Conservation (phyloP, 805 yeast genomes). For the Myxozyma melibiosi region DNA sequence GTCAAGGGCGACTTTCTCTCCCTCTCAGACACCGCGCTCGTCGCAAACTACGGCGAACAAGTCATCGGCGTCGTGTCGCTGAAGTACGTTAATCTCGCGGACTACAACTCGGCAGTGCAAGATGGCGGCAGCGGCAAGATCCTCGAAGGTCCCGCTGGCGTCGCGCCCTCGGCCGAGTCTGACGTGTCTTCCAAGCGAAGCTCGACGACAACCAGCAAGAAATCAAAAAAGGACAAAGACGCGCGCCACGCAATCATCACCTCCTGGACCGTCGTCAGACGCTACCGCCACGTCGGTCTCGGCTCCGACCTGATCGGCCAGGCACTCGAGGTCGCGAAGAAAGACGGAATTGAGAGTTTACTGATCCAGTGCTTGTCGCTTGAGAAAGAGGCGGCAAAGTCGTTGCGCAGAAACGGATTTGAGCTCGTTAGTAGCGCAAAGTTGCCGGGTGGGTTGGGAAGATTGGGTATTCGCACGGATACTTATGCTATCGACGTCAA, state of each 20-base stretch:
- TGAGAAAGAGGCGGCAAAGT: slow-evolving; percentile 19
- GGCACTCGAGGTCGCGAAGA: slow-evolving; percentile 18
- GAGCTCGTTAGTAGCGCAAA: slow-evolving; percentile 8
- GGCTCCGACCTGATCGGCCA: slow-evolving; percentile 30
- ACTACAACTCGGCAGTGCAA: slow-evolving; percentile 7
- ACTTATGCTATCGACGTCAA: slow-evolving; percentile 21
- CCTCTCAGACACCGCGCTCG: slow-evolving; percentile 20
- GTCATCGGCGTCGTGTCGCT: slow-evolving; percentile 24
- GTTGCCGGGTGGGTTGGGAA: slow-evolving; percentile 25
- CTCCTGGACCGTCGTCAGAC: slow-evolving; percentile 33
- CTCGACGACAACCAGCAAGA: neutral
- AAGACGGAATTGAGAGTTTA: slow-evolving; percentile 12
- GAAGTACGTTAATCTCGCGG: slow-evolving; percentile 23
- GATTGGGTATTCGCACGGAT: slow-evolving; percentile 25
- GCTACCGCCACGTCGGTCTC: slow-evolving; percentile 34
- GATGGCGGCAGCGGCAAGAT: slow-evolving; percentile 2
- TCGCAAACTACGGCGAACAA: slow-evolving; percentile 24
- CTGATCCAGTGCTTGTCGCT: slow-evolving; percentile 27
- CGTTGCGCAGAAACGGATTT: slow-evolving; percentile 16
- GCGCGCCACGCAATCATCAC: slow-evolving; percentile 25
- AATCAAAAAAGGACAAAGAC: slow-evolving; percentile 1
- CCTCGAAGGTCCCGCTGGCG: slow-evolving; percentile 1
- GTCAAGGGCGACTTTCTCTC: slow-evolving; percentile 20
- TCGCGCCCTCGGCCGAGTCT: neutral
- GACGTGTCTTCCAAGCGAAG: neutral